phyloP scores from a whole-genome alignment of 768 basidiomycete genomes.

The Leccinum subtestaceum region DNA sequence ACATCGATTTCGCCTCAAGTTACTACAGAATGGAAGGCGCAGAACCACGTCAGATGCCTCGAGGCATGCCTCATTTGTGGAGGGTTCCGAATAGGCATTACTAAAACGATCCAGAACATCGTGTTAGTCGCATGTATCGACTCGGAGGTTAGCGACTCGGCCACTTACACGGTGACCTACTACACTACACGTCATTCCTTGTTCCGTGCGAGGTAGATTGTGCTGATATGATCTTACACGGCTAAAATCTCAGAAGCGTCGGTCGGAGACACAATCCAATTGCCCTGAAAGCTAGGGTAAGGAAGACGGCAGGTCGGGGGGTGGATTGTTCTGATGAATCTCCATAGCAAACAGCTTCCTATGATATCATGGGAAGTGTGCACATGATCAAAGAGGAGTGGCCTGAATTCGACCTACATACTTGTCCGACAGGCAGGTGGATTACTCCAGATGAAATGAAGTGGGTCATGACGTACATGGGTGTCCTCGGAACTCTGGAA shows the following conservation, averaged over 20 bases:
- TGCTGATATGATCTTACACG: background rate
- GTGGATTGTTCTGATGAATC: background rate
- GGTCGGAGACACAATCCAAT: background rate
- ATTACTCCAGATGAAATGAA: conserved; percentile 1
- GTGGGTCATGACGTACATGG: conserved; percentile 2
- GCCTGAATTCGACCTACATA: background rate
- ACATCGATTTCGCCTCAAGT: background rate
- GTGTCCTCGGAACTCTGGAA: background rate
- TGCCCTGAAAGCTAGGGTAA: background rate
- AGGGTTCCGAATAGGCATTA: conserved; percentile 7
- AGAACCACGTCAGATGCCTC: conserved; percentile 25
- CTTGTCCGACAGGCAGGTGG: conserved; percentile 6
- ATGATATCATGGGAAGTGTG: conserved; percentile 3
- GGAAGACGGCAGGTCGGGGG: too few relatives aligned
- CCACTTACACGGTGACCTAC: background rate
- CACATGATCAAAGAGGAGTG: conserved; percentile 8
- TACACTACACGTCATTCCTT: background rate
- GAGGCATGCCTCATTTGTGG: conserved; percentile 28
- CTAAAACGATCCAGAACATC: conserved; percentile 7
- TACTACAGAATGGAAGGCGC: conserved; percentile 16
- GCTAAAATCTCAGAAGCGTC: background rate
- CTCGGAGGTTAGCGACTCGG: conserved; percentile 1
- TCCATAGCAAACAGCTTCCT: conserved; percentile 1
- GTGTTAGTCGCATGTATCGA: conserved; percentile 13
- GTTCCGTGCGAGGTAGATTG: background rate